Base-by-base conservation (phyloP, 73 alveolate species). In the Tetrahymena thermophila region DNA sequence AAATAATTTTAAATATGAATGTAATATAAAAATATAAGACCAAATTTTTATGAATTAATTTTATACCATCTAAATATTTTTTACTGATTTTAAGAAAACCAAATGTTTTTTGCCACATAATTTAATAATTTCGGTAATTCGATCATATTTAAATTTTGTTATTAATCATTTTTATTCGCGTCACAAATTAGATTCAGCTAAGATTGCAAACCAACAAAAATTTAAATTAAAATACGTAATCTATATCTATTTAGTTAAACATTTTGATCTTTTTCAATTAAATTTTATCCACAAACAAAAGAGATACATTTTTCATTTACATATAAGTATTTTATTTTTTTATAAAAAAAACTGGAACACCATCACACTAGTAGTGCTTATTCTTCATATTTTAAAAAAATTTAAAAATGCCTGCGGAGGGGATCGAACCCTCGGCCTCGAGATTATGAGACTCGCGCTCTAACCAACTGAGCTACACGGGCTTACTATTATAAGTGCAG, bases 361-460 rank as follows among this genome's bases (percentile, higher is more conserved):
- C 1, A 56, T 56, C 25, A 7, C n/a, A 23, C 85, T 56, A 21
- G 25, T 23, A 4, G 11, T 10, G 34, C 13, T 25, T 23, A 0
- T 1, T 7, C 14, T 6, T 23, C 8, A 10, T 4, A 56, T 23
- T 56, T 23, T 4, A 56, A 56, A 13, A 7, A 23, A 85, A 43
- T 43, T 43, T 37, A 43, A 85, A 31, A 85, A 55, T 94, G 96
- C 96, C 95, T 94, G 56, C 93, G 96, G 96, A 85, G 96, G 95
- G 96, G 95, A 89, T 94, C 95, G 96, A 94, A 85, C 96, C 95
- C 96, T 85, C 96, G 96, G 94, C 96, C 96, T 94, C 96, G 96
- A 94, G 96, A 94, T 94, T 94, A 94, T 94, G 96, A 94, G 96
- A 94, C 96, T 94, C 96, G 96, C 96, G 96, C 96, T 94, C 96